Evolutionary conservation across 2,329 filamentous ascomycete genomes (phyloP), one percentile per base, ranked within the genome.

Genomic region (Alternaria sp.): DNA sequence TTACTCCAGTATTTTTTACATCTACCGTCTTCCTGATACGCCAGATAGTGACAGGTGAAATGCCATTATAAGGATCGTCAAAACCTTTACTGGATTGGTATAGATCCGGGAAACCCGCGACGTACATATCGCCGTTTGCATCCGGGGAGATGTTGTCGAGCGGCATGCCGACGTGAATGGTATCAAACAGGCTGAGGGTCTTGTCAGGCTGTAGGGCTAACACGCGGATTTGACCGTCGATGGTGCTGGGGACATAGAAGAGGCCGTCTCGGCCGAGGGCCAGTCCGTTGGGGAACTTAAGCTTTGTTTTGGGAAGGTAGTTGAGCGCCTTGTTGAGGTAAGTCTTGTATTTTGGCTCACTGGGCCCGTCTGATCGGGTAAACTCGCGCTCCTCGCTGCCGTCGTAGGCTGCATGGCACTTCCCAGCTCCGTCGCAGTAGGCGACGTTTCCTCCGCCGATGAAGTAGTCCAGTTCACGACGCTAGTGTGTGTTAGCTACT

Each of bases 201-300:
- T 69, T 67, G 44, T 71, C 62, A 0, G 44, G 46, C 23, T 69
- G 57, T n/a, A 75, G 50, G 5, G 65, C 54, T 21, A 72, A 69
- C 1, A 76, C 69, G 50, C 69, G 66, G 30, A 77, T 63, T 0
- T 65, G 68, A 6, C 74, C 73, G 45, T 74, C 70, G 2, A 73
- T 64, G n/a, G 57, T 65, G 40, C 69, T 71, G 25, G 74, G 74
- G 0, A 77, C 69, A 50, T 77, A 76, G 52, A 73, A 71, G 5
- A 76, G 66, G 3, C 64, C 68, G 50, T 76, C 72, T 26, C 54
- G 32, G 12, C 72, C 74, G 19, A 55, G 65, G 1, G 71, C 61
- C 2, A 77, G 61, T 5, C 75, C 74, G 32, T 77, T 77, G 6
- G 75, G 71, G 49, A 77, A 74, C 45, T 72, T 77, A 56, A 77